Evolutionary conservation across 768 basidiomycete genomes (phyloP), one percentile per base, ranked within the genome.

Genomic region (Brasilioporus rufonigricans): DNA sequence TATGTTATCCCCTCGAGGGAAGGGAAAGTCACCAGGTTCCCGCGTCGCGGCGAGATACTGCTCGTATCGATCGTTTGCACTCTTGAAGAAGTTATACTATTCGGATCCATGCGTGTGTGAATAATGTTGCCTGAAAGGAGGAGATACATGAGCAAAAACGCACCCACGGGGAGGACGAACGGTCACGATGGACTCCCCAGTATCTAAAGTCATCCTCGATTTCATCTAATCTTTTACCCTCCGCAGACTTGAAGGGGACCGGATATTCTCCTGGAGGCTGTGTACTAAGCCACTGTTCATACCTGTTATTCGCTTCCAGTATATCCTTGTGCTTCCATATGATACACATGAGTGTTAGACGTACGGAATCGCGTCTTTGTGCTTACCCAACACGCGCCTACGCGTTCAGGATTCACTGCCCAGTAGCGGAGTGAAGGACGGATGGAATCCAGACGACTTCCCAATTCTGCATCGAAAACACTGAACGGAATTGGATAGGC

Each of bases 381-480:
- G 23, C 65, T 57, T 19, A 67, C 65, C 65, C 65, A 66, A 5
- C 0, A 4, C 0, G 11, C 21, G 16, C 3, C 0, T 13, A 48
- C 12, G 6, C 53, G 53, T 14, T 12, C 3, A 16, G 24, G 4
- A 5, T 11, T 1, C 16, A 56, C 56, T 12, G 58, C 63, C 65
- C 63, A 67, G 45, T 53, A 51, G 13, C 60, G 55, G 2, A 56
- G 13, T 0, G 1, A 1, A 7, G 21, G 12, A 12, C 47, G 2
- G 8, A 65, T 52, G 13, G 63, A 43, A 7, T 65, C 66, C 39
- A 66, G 55, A 26, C 66, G 56, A 39, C 57, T 57, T 23, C 60
- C 65, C 53, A 52, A 44, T 48, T 48, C 31, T 38, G 59, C 44
- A 4, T 11, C 48, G 19, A 0, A 1, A 0, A 26, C 2, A 10